Conservation (phyloP, 805 yeast species). For the Isabelozyma rhagii region DNA sequence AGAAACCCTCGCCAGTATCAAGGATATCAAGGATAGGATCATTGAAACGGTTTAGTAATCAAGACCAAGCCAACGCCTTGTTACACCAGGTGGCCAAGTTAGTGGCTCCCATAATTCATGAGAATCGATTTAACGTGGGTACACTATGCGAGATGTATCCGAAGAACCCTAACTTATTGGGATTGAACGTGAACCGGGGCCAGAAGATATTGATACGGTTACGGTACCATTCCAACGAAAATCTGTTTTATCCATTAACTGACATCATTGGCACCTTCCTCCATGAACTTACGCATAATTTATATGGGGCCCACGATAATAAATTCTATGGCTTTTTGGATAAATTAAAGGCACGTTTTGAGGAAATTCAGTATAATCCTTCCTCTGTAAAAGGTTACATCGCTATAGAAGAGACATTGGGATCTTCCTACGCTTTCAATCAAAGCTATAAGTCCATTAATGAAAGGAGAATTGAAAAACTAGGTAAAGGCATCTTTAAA, state of each 20-base stretch:
- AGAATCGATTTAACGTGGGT: constrained; percentile 62
- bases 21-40: constrained; percentile 36
- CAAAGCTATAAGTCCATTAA: constrained; percentile 18
- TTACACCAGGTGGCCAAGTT: constrained; percentile 65
- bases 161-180: constrained; percentile 58
- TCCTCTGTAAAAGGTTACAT: constrained; percentile 30
- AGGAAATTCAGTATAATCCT: constrained; percentile 37
- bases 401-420: constrained; percentile 47
- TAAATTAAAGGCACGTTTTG: constrained; percentile 51
- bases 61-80: constrained; percentile 42
- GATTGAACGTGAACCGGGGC: constrained; percentile 81
- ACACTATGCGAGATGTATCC: constrained; percentile 81
- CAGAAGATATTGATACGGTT: constrained; percentile 67
- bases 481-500: constrained; percentile 37
- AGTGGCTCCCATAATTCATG: constrained; percentile 78
- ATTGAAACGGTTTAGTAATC: constrained; percentile 31
- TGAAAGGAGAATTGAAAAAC: constrained; percentile 40
- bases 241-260: constrained; percentile 58
- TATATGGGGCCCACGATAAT: constrained; percentile 75
- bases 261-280: constrained; percentile 77
- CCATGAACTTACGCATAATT: constrained; percentile 85
- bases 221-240: constrained; percentile 52
- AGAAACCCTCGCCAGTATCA: constrained; percentile 33
- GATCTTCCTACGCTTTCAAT: constrained; percentile 23
- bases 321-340: constrained; percentile 66